Base-by-base conservation (phyloP, 1,284 basidiomycete genomes). In the Heterobasidion annosum region DNA sequence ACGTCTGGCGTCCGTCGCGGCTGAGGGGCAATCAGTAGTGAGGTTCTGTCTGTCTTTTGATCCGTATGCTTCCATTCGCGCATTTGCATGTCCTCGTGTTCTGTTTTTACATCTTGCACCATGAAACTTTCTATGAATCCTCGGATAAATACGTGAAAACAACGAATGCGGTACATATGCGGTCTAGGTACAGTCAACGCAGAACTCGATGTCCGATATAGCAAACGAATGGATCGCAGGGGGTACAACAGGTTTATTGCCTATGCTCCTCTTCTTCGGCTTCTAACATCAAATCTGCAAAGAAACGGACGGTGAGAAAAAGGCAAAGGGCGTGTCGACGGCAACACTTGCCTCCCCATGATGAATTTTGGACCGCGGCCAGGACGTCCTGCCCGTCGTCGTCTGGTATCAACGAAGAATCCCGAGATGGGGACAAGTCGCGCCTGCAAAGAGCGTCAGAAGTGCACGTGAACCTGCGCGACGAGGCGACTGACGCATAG, bases 311-410 rank as follows among this genome's bases (percentile, higher is more conserved):
- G 44, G 50, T 42, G 16, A 33, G 54, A 48, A 10, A 12, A 34
- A 12, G 6, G 25, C 34, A 37, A 18, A 6, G 15, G n/a, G 15
- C 48, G 15, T 25, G 16, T n/a, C 2, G 34, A 34, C 12, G 10
- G 13, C 13, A 13, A 33, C 35, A 66, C 79, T 66, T 61, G 83
- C 83, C 82, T 64, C 82, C 81, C 85, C 85, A 88, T 56, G 81
- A 73, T 8, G 84, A 86, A 58, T 74, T 79, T 61, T 84, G 76
- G 71, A 86, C 79, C 2, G 82, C 76, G 15, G 75, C 72, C 34
- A 84, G 64, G 33, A 84, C 73, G 56, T 78, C 70, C 53, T 79
- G 71, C 8, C 75, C 74, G 62, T 81, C 77, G 25, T 81, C 77
- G 8, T 79, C 78, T 3, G 61, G 62, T 5, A 55, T 53, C n/a